These are phyloP conservation scores for Verticillium klebahnii DNA, from an alignment of 2,329 filamentous ascomycete species.

Conservation along the genomic window DNA sequence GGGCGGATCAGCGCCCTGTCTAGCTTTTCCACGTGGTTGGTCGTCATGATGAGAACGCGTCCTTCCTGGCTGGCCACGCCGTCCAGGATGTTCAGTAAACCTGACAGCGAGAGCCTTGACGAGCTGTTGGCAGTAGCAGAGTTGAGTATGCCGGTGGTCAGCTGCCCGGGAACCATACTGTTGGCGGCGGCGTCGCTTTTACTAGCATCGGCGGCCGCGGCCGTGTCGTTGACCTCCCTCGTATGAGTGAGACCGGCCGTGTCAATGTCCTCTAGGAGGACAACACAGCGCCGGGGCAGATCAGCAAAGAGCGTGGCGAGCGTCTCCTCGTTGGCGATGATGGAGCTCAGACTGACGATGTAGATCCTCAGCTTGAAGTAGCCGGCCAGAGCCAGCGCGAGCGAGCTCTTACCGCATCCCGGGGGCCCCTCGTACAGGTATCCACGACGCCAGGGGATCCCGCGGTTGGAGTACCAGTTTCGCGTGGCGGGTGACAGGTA, in stretches of 20 bases:
- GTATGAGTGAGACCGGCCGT: constrained; percentile 65
- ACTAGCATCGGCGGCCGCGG: constrained; percentile 10
- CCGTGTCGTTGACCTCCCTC: constrained; percentile 28
- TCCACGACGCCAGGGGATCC: constrained; percentile 80
- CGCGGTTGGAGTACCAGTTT: constrained; percentile 79
- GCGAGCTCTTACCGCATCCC: constrained; percentile 73
- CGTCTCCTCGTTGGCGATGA: constrained; percentile 59
- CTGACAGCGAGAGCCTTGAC: constrained; percentile 62
- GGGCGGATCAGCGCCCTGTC: constrained; percentile 60
- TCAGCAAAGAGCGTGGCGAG: constrained; percentile 60
- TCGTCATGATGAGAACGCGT: constrained; percentile 61
- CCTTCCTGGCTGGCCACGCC: constrained; percentile 63
- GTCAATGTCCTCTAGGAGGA: constrained; percentile 74
- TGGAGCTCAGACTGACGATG: constrained; percentile 64
- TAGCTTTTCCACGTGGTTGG: constrained; percentile 58
- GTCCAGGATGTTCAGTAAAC: constrained; percentile 76
- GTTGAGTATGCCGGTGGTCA: constrained; percentile 18
- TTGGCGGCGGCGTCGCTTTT: constrained; percentile 18
- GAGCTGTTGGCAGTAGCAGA: constrained; percentile 16
- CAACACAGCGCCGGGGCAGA: constrained; percentile 65
- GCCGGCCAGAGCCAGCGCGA: constrained; percentile 66
- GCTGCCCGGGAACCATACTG: constrained; percentile 25
- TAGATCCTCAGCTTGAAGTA: constrained; percentile 68
- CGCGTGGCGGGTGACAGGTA: constrained; percentile 59
- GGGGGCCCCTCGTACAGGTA: constrained; percentile 80